Conservation (phyloP, 78 protist genomes). For the Carpediemonas membranifera region DNA sequence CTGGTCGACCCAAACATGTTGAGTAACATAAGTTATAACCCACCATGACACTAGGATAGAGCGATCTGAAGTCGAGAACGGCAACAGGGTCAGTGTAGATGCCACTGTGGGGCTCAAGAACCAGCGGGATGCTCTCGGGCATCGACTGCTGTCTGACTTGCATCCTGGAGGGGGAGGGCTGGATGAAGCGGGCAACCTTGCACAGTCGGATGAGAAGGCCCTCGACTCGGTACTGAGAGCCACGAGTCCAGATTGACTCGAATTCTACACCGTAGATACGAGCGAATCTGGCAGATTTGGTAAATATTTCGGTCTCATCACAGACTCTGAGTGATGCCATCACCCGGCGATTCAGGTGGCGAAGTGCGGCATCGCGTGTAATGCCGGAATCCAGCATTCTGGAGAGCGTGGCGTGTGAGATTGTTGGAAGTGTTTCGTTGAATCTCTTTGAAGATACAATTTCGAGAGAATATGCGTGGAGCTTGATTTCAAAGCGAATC, state of each 20-base stretch:
- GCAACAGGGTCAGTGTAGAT: constrained; percentile 69
- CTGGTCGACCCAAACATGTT: constrained; percentile 54
- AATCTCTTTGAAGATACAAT: too few species aligned
- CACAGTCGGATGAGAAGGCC: constrained; percentile 65
- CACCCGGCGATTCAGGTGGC: too few species aligned
- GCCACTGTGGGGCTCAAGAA: constrained; percentile 66
- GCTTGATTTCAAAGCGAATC: not conserved
- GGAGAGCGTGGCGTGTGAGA: too few species aligned
- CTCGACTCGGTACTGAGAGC: constrained; percentile 86
- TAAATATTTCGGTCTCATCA: too few species aligned
- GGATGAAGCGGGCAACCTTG: constrained; percentile 41
- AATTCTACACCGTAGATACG: constrained; percentile 79
- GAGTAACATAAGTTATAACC: constrained; percentile 87
- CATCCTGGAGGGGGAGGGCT: constrained; percentile 52
- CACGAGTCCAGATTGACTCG: constrained; percentile 48
- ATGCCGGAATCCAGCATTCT: too few species aligned
- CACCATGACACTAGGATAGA: constrained; percentile 86
- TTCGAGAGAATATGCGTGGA: not conserved
- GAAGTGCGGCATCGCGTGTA: too few species aligned
- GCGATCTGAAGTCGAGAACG: constrained; percentile 83
- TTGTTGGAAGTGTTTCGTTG: too few species aligned
- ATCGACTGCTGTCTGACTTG: constrained; percentile 34
- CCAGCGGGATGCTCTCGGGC: constrained; percentile 69
- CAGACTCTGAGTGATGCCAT: too few species aligned
- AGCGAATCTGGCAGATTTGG: constrained; percentile 67